A percentile compares a stretch with the other conserved stretches of the same genome.
These are phyloP conservation scores for Pichia sp. DNA, from an alignment of 1,139 yeast species.

Conservation along the genomic window DNA sequence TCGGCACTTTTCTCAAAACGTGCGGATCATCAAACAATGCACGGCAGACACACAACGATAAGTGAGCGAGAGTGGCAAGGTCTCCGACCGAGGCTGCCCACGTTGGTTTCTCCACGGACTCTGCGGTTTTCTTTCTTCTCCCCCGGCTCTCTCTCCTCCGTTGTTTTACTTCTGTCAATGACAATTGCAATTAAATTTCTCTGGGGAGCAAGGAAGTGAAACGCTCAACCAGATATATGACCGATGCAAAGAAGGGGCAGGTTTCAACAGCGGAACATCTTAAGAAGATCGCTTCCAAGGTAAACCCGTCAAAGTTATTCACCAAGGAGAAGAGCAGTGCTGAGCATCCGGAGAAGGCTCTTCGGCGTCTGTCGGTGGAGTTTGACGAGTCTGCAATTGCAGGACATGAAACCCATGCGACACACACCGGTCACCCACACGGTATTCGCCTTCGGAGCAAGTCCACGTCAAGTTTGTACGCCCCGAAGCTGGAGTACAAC, in stretches of 20 bases:
- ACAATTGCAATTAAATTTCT: no score
- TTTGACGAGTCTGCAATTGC: neutral
- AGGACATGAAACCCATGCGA: neutral
- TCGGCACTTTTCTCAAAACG: no score
- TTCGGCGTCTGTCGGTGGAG: neutral
- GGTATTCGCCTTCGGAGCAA: constrained; percentile 3
- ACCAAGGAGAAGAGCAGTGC: constrained; percentile 3
- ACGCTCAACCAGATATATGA: neutral
- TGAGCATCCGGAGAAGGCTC: neutral
- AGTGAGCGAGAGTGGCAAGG: no score
- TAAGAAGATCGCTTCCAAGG: constrained; percentile 6
- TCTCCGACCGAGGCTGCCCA: no score
- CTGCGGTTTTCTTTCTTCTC: no score
- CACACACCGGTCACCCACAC: neutral
- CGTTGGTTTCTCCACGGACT: no score
- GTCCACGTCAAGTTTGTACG: constrained; percentile 3
- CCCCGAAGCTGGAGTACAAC: constrained; percentile 24
- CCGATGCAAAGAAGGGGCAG: neutral
- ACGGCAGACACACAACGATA: no score
- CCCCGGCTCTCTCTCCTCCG: neutral
- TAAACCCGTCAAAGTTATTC: constrained; percentile 6
- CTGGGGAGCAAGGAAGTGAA: neutral
- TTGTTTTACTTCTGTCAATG: neutral
- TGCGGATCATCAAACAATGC: no score
- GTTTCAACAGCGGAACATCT: neutral